These are phyloP conservation scores for Rhipidocladum racemiflorum DNA, from an alignment of 176 grass and related monocot genomes.

Conservation along the genomic window DNA sequence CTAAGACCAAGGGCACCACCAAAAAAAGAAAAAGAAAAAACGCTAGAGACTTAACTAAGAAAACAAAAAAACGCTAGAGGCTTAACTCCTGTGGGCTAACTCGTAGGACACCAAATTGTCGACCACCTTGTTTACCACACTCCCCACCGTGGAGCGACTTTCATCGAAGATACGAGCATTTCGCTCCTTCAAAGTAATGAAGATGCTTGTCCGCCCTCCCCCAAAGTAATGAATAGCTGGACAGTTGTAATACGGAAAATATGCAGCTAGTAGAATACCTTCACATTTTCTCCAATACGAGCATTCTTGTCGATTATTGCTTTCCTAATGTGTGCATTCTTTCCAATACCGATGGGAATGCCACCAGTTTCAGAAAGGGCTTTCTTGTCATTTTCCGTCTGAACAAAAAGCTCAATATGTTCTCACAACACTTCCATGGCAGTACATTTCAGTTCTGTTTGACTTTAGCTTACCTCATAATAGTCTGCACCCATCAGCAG, in stretches of 20 bases:
- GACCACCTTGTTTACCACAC: no score
- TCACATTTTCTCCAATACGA: conserved; percentile 92
- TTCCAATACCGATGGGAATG: conserved; percentile 91
- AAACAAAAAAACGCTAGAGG: no score
- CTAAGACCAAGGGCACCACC: no score
- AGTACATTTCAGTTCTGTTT: not conserved
- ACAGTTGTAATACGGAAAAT: not conserved
- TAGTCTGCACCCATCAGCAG: conserved; percentile 97
- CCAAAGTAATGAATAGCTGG: not conserved
- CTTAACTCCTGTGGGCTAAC: no score
- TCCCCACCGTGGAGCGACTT: no score
- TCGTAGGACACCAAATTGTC: no score
- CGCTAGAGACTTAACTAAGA: no score
- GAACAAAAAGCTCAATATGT: conserved; percentile 28
- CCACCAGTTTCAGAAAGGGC: conserved; percentile 59
- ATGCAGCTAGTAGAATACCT: conserved; percentile 37
- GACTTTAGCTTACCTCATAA: conserved; percentile 68
- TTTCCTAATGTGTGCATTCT: conserved; percentile 78
- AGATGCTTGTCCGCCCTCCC: not conserved
- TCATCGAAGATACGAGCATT: no score
- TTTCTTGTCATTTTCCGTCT: conserved; percentile 84
- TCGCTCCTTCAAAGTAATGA: no score
- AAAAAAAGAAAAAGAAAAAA: no score
- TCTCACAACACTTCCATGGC: not conserved
- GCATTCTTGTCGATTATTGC: conserved; percentile 99